Evolutionary conservation across 1,139 yeast genomes (phyloP).

Genomic region (Candida smagusa): DNA sequence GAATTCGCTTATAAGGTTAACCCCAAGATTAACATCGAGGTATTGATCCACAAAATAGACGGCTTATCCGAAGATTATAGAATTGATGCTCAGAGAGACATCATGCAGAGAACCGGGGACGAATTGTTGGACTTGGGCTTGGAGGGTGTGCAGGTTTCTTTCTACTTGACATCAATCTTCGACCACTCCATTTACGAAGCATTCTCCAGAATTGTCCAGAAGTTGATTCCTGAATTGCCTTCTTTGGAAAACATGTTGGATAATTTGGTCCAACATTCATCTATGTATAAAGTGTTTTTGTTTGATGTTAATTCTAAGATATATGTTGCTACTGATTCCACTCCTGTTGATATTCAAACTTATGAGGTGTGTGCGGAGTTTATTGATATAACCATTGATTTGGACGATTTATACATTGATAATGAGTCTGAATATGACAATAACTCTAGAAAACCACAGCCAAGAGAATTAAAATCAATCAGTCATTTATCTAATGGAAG

Average conservation of each 20-base stretch:
- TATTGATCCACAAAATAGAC: conserved; percentile 90
- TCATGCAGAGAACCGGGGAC: conserved; percentile 93
- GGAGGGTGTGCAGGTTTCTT: conserved; percentile 87
- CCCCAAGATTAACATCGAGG: conserved; percentile 85
- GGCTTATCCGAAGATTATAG: conserved; percentile 93
- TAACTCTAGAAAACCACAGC: conserved; percentile 11
- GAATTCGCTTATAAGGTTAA: conserved; percentile 85
- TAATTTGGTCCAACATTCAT: conserved; percentile 82
- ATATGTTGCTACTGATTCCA: conserved; percentile 92
- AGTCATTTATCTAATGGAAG: conserved; percentile 81
- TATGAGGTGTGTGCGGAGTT: conserved; percentile 97
- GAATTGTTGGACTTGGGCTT: conserved; percentile 85
- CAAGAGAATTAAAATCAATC: conserved; percentile 55
- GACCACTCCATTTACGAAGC: conserved; percentile 97
- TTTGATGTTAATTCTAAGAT: conserved; percentile 93
- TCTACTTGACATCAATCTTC: conserved; percentile 88
- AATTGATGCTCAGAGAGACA: conserved; percentile 91
- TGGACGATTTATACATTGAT: conserved; percentile 68
- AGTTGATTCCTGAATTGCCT: conserved; percentile 84
- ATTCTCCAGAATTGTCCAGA: conserved; percentile 87
- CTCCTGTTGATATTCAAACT: conserved; percentile 92
- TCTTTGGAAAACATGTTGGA: conserved; percentile 86
- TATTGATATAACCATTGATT: conserved; percentile 88
- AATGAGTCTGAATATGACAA: conserved; percentile 22
- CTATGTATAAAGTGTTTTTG: conserved; percentile 86